A percentile compares a stretch with the other conserved stretches of the same genome.
phyloP scores from a whole-genome alignment of 2,329 filamentous ascomycete species.

The Penicillium palitans region DNA sequence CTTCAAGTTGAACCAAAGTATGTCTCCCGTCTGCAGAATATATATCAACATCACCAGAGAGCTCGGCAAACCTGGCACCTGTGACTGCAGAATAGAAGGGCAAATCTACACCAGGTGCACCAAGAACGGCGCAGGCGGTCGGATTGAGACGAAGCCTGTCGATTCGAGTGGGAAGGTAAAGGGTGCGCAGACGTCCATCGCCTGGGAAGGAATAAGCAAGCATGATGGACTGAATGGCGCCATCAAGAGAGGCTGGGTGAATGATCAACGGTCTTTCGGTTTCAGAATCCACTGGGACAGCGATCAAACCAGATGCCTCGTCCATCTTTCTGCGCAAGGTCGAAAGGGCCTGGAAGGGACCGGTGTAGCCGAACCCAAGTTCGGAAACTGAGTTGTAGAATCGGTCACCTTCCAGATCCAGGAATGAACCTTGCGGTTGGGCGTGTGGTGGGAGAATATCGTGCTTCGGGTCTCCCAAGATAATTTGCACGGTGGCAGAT shows the following conservation, averaged over 20 bases:
- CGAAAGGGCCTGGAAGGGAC: slow-evolving; percentile 24
- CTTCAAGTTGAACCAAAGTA: slow-evolving; percentile 24
- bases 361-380: slow-evolving; percentile 31
- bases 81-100: slow-evolving; percentile 22
- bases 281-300: slow-evolving; percentile 8
- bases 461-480: slow-evolving; percentile 9
- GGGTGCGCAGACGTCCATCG: slow-evolving; percentile 20
- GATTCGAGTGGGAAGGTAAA: slow-evolving; percentile 26
- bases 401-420: slow-evolving; percentile 22
- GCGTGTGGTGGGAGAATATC: slow-evolving; percentile 10
- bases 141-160: slow-evolving; percentile 23
- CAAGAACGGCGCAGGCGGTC: background rate
- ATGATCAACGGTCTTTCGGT: slow-evolving; percentile 11
- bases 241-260: slow-evolving; percentile 20
- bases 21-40: slow-evolving; percentile 16
- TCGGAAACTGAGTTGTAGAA: slow-evolving; percentile 30
- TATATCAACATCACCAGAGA: slow-evolving; percentile 30
- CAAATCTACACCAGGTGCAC: slow-evolving; percentile 12
- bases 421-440: slow-evolving; percentile 3
- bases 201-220: slow-evolving; percentile 25
- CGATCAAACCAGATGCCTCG: slow-evolving; percentile 21
- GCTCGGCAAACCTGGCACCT: slow-evolving; percentile 14
- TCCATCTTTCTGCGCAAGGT: slow-evolving; percentile 21
- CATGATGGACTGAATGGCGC: slow-evolving; percentile 26
- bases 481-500: slow-evolving; percentile 14